Conservation (phyloP, 306 rosid genomes). For the Ammopiptanthus mongolicus region DNA sequence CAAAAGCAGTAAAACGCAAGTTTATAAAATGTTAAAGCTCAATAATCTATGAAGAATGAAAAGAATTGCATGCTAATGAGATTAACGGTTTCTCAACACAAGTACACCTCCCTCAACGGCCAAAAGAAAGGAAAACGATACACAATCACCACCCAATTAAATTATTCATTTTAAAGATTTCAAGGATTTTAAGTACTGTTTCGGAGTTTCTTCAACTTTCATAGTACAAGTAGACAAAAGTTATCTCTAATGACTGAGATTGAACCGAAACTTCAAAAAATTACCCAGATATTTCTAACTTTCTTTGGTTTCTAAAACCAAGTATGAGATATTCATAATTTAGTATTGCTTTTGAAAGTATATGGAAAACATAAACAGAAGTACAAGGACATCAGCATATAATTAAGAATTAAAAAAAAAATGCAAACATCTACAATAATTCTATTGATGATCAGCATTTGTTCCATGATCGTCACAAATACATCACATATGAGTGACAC, state of each 20-base stretch:
- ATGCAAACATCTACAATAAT: background rate
- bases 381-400: background rate
- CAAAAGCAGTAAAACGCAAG: background rate
- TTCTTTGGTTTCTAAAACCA: background rate
- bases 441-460: conserved; percentile 10
- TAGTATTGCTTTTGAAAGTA: background rate
- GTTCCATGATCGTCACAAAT: background rate
- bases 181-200: background rate
- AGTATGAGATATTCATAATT: background rate
- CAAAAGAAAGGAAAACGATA: background rate
- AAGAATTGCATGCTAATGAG: background rate
- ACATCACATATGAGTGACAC: conserved; percentile 26
- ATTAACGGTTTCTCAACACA: background rate
- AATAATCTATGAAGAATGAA: background rate
- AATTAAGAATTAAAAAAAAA: background rate
- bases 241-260: background rate
- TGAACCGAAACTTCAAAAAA: conserved; percentile 4
- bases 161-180: background rate
- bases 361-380: background rate
- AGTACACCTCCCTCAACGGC: background rate
- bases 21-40: conserved; percentile 10
- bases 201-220: background rate
- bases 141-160: background rate
- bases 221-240: background rate
- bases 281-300: background rate